A percentile compares a stretch with the other conserved stretches of the same genome.
Conservation (phyloP, 2,329 filamentous ascomycete genomes). For the Phaeomoniella chlamydospora region DNA sequence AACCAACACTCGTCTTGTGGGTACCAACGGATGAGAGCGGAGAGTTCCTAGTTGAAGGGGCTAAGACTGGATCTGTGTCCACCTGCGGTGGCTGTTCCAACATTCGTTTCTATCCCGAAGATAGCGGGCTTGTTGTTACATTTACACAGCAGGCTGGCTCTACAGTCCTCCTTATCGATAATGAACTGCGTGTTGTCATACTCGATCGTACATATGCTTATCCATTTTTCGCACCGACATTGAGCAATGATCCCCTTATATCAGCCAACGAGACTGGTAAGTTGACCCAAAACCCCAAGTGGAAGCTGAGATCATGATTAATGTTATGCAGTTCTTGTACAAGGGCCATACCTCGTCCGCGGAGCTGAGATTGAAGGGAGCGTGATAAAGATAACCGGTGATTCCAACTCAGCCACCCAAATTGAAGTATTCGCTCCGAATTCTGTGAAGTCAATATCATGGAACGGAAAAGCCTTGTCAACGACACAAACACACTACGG, state of each 20-base stretch:
- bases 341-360: constrained; percentile 39
- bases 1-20: constrained; percentile 36
- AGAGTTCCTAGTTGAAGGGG: constrained; percentile 35
- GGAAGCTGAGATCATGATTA: neutral
- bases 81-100: constrained; percentile 25
- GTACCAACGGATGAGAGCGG: constrained; percentile 38
- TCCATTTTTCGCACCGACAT: constrained; percentile 39
- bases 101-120: constrained; percentile 26
- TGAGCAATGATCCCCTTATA: constrained; percentile 32
- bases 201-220: constrained; percentile 41
- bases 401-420: constrained; percentile 24
- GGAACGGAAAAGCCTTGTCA: constrained; percentile 32
- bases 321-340: constrained; percentile 28
- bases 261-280: constrained; percentile 30
- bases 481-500: constrained; percentile 21
- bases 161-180: constrained; percentile 30
- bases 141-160: constrained; percentile 36
- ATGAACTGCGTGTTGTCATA: constrained; percentile 35
- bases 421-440: constrained; percentile 35
- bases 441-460: constrained; percentile 28
- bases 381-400: constrained; percentile 29
- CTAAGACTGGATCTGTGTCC: constrained; percentile 17
- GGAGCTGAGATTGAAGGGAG: constrained; percentile 22
- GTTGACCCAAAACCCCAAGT: constrained; percentile 1
- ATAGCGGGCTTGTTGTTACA: constrained; percentile 25